Percentiles rank a stretch among this genome's conserved stretches.
These are phyloP conservation scores for Blastomyces parvus DNA, from an alignment of 2,329 filamentous ascomycete genomes.

Conservation along the genomic window DNA sequence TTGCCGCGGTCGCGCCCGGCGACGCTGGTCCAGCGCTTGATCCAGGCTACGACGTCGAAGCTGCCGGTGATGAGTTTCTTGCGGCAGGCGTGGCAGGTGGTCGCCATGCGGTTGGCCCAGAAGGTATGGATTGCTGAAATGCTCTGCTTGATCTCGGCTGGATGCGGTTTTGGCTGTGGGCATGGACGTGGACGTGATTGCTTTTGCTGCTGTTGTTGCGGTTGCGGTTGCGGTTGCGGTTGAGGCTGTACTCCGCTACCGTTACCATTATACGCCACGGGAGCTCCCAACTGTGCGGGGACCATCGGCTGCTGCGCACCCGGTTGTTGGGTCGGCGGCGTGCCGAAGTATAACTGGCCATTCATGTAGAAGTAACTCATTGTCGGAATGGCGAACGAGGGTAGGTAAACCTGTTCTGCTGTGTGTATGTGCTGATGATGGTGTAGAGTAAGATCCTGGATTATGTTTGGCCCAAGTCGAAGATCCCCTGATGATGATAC, in stretches of 20 bases:
- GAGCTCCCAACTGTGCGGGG: neutral
- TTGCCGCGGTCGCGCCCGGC: slow-evolving; percentile 1
- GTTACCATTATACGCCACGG: neutral
- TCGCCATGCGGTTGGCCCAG: slow-evolving; percentile 8
- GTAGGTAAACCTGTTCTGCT: too few relatives aligned
- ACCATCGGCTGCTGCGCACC: neutral
- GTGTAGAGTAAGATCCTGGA: too few relatives aligned
- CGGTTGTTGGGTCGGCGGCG: neutral
- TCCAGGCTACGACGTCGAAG: slow-evolving; percentile 11
- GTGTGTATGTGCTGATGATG: too few relatives aligned
- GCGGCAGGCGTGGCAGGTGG: slow-evolving; percentile 12
- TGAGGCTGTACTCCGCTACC: neutral
- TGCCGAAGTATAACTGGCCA: neutral
- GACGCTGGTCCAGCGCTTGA: slow-evolving; percentile 10
- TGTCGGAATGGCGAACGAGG: neutral
- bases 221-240: neutral
- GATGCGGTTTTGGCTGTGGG: neutral
- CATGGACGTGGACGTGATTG: neutral
- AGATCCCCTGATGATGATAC: too few relatives aligned
- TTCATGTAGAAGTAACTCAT: neutral
- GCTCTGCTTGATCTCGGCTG: slow-evolving; percentile 10
- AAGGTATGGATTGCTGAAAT: slow-evolving; percentile 12
- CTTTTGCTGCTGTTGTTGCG: too few relatives aligned
- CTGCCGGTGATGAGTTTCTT: slow-evolving; percentile 4
- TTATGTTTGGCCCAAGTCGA: too few relatives aligned